phyloP scores from a whole-genome alignment of 2,329 filamentous ascomycete species.

The Helminthosporium solani region DNA sequence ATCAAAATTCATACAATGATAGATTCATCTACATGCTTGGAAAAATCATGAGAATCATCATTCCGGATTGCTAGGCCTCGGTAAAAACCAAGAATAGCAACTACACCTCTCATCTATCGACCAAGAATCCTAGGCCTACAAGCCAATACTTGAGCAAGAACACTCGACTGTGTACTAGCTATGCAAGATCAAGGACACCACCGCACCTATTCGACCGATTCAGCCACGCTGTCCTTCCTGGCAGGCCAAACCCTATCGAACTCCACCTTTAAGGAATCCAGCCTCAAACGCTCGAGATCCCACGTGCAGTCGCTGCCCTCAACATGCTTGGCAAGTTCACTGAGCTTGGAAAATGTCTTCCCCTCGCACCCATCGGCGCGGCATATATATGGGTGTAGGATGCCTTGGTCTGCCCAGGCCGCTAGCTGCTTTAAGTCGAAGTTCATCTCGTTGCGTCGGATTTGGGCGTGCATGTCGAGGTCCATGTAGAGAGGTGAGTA shows the following conservation, averaged over 20 bases:
- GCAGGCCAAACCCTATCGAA: conserved; percentile 15
- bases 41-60: too few species aligned
- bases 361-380: conserved; percentile 26
- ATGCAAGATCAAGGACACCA: too few species aligned
- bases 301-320: conserved; percentile 31
- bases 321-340: conserved; percentile 29
- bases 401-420: conserved; percentile 24
- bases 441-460: conserved; percentile 27
- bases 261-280: conserved; percentile 24
- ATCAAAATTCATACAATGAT: too few species aligned
- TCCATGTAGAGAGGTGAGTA: conserved; percentile 39
- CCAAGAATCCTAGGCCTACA: too few species aligned
- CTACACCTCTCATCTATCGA: too few species aligned
- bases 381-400: conserved; percentile 34
- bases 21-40: too few species aligned
- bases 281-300: conserved; percentile 23
- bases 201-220: not conserved
- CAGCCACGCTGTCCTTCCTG: conserved; percentile 12
- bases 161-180: too few species aligned
- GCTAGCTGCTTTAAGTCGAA: conserved; percentile 21
- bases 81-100: too few species aligned
- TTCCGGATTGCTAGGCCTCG: too few species aligned
- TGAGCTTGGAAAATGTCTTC: conserved; percentile 25
- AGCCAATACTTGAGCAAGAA: too few species aligned
- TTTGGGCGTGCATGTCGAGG: conserved; percentile 33